Evolutionary conservation across 78 protist genomes (phyloP), one percentile per base, ranked within the genome.

Genomic region (Dictyostelium brefeldianum): DNA sequence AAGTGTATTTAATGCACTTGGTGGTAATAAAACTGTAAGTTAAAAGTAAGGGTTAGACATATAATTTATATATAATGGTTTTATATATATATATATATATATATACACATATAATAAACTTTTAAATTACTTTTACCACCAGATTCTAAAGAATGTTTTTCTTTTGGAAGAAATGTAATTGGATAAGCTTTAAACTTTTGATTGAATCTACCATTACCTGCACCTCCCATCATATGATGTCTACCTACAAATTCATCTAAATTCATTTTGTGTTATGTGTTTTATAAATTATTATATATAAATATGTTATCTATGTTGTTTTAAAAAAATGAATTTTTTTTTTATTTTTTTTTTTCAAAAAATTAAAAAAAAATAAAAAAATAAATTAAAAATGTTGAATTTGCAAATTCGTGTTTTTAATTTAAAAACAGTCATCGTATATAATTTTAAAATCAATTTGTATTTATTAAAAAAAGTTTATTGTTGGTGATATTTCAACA

Each of bases 11-110:
- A 90, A 90, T 54, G 87, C 85, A 31, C 89, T 79, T 41, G 81
- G 81, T 79, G 95, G 95, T 90, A 90, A 67, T 74, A 90, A 82
- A 43, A 90, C 95, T 90, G 50, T 41, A n/a, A n/a, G n/a, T n/a
- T n/a, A 10, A 20, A 80, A 22, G n/a, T n/a, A n/a, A n/a, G n/a
- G n/a, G n/a, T n/a, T 14, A 36, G 11, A 70, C 9, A 70, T 46
- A 9, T 14, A 70, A 70, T 11, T 14, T 70, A 43, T 11, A 43
- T 36, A 70, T 70, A n/a, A n/a, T n/a, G n/a, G n/a, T n/a, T n/a
- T n/a, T n/a, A n/a, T n/a, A n/a, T n/a, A n/a, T n/a, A n/a, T n/a
- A n/a, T n/a, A n/a, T n/a, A n/a, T n/a, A n/a, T n/a, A n/a, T n/a
- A n/a, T n/a, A n/a, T n/a, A n/a, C n/a, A n/a, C n/a, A n/a, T n/a